These are phyloP conservation scores for Nitzschia sp. DNA, from an alignment of 108 stramenopile species.

Conservation along the genomic window DNA sequence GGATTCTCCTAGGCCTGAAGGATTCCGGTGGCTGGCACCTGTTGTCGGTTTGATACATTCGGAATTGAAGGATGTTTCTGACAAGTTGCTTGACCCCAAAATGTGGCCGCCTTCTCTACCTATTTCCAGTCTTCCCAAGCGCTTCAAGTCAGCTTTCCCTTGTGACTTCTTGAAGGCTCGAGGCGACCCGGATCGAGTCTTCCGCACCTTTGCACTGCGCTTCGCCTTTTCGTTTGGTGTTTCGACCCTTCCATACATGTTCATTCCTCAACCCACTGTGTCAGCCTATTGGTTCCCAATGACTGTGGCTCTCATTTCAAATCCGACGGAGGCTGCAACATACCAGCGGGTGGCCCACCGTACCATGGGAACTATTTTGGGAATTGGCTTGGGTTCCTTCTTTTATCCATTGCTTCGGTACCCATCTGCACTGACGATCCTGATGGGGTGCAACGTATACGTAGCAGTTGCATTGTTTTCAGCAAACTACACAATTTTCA, in stretches of 20 bases:
- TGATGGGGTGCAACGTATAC: constrained; percentile 1
- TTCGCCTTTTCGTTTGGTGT: not conserved
- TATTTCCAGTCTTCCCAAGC: not conserved
- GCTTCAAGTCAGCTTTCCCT: not conserved
- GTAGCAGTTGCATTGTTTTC: not conserved
- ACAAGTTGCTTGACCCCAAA: not conserved
- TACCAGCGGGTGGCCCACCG: constrained; percentile 11
- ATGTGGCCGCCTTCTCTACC: not conserved
- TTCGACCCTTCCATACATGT: not conserved
- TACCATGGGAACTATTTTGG: not conserved
- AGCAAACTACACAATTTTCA: constrained; percentile 6
- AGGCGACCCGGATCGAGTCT: not conserved
- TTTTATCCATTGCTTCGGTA: not conserved
- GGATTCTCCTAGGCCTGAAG: not conserved
- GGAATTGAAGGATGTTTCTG: not conserved
- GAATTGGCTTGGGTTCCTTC: constrained; percentile 1
- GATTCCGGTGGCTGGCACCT: not conserved
- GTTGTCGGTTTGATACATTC: not conserved
- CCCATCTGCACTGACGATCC: not conserved
- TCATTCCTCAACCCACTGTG: not conserved
- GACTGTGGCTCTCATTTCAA: constrained; percentile 4
- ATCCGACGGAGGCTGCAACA: not conserved
- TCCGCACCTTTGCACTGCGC: constrained; percentile 2
- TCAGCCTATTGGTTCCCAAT: constrained; percentile 13
- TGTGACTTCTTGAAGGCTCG: not conserved